Evolutionary conservation across 176 grass and related monocot species (phyloP), one percentile per base, ranked within the genome.

Genomic region (Cymbopogon citratus): DNA sequence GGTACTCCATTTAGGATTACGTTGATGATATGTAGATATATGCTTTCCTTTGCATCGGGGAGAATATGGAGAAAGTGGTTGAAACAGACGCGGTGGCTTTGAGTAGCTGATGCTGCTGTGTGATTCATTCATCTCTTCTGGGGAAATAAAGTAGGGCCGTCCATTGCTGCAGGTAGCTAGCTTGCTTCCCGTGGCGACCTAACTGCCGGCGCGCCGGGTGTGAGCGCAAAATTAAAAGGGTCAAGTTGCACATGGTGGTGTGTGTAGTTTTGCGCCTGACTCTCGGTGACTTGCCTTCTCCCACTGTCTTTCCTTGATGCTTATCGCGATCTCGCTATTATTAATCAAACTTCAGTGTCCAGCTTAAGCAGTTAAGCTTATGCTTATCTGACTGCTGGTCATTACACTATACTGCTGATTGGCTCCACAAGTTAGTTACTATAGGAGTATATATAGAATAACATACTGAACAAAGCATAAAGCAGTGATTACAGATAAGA

Each of bases 1-100:
- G 15, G 44, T 46, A 46, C 44, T 46, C 43, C 43, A 44, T 46
- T 36, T 6, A 15, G 67, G 67, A 25, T 12, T 5, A 29, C 7
- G 15, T 23, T 13, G 34, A n/a, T n/a, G n/a, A n/a, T n/a, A n/a
- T 71, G 36, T 44, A 45, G 8, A n/a, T 26, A 60, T 7, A 31
- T 79, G 62, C 77, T 34, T 79, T 51, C 13, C 69, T 80, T 86
- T 52, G 76, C 23, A 18, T 63, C 16, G 76, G 19, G 67, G 84
- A 15, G 56, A n/a, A 71, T 0, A 39, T 1, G 1, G 38, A 3
- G 38, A 3, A 0, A 1, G 14, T 7, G 13, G 25, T 4, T 41
- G 34, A 61, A 27, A 77, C 24, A 27, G 69, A 27, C 67, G 0
- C 21, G 40, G 23, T 29, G 39, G n/a, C n/a, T n/a, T n/a, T n/a